Evolutionary conservation across 2,329 filamentous ascomycete species (phyloP), one percentile per base, ranked within the genome.

Genomic region (Pyricularia sp.): DNA sequence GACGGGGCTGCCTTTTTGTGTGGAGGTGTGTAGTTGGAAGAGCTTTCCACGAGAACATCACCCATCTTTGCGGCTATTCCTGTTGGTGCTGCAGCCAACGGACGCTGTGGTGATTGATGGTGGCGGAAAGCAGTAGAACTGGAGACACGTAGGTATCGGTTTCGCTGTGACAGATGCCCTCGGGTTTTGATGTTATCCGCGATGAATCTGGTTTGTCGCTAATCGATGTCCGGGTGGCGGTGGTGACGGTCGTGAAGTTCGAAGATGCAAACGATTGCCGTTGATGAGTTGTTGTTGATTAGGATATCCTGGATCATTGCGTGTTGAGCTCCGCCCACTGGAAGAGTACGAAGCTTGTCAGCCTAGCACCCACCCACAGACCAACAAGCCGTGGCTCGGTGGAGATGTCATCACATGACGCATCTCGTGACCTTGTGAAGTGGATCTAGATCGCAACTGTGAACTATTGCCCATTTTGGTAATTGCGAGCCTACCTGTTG

Each of bases 41-140:
- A 87, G 78, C 84, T 92, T 79, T 96, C 91, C 74, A 96, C 86
- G 72, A 89, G 83, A 75, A 91, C 85, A 82, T 96, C 91, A 77
- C 87, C 93, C 93, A 97, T 97, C 55, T 75, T 82, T 68, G 67
- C 68, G 26, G 49, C 28, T 49, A 49, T 59, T 19, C 30, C 40
- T 49, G 40, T 49, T 44, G n/a, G 6, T 49, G 40, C 19, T 49
- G 40, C 19, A 1, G n/a, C 19, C 40, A 35, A 49, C 40, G 40
- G 6, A 49, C 40, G 40, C 40, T 16, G 40, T n/a, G 40, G 40
- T n/a, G 19, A 49, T 49, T 49, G 49, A 13, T 64, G 62, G 5
- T 57, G 26, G 63, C 31, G n/a, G 53, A 44, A 49, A 57, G 30
- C 10, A 16, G 26, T 10, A 26, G 22, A 59, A n/a, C 19, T 35